Evolutionary conservation across 2,329 filamentous ascomycete genomes (phyloP), one percentile per base, ranked within the genome.

Genomic region (Microcyclosporella mali): DNA sequence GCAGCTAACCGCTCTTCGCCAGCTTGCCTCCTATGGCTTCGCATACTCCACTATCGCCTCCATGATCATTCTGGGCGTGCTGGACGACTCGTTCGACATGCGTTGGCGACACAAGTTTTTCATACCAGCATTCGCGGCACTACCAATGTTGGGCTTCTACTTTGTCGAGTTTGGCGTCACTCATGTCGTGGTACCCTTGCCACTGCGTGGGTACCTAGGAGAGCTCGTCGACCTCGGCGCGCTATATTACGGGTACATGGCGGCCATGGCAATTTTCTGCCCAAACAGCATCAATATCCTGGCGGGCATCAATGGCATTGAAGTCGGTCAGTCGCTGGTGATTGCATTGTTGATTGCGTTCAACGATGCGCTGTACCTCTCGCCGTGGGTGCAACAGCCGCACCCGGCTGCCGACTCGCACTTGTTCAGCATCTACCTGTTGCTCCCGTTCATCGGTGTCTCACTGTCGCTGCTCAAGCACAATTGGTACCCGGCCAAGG

Each of bases 251-350:
- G 71, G 83, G 60, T 98, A 97, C 74, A 98, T 98, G 92, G 87
- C 88, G 40, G 84, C 85, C 43, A 78, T 98, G 55, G 86, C 90
- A 62, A 98, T 98, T 66, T 98, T 98, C 72, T 94, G 88, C 56
- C 89, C 92, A 6, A 97, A 98, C 70, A 88, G 88, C 66, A 98
- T 98, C 77, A 98, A 98, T 72, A 98, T 98, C 69, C 74, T 98
- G n/a, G 92, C 92, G 0, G 92, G 92, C n/a, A 87, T 98, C 67
- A 98, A 98, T 66, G 92, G 92, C 42, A 92, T 98, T 63, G 92
- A 98, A 66, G 92, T 97, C 42, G 81, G 85, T 9, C 92, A 98
- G 69, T 95, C 88, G 46, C 73, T 98, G 50, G 85, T 95, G 51
- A 87, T 98, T 61, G 90, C 89, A 18, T 66, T 81, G 40, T 77